Evolutionary conservation across 2,329 filamentous ascomycete species (phyloP).

Genomic region (Aureobasidium pullulans): DNA sequence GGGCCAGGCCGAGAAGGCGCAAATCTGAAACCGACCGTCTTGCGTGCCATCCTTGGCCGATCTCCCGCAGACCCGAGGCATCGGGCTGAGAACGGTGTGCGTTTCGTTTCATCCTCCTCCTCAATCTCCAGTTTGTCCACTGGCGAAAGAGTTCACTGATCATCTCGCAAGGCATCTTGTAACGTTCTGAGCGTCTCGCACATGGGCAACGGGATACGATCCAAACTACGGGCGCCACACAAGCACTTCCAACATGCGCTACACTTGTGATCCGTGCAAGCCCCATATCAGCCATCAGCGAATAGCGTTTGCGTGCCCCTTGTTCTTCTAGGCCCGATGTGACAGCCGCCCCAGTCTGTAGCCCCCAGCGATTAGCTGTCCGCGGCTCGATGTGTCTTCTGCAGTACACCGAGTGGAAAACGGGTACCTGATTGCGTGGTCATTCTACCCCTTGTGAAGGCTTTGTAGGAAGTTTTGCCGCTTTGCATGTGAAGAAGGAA

Average conservation of each 20-base stretch:
- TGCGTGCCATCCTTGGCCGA: background rate
- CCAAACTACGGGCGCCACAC: background rate
- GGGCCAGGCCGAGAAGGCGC: background rate
- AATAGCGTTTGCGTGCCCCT: conserved; percentile 7
- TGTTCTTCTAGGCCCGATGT: conserved; percentile 9
- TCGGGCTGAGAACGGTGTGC: background rate
- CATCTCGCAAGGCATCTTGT: background rate
- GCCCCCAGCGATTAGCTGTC: background rate
- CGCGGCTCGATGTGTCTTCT: conserved; percentile 3
- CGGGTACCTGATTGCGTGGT: conserved; percentile 12
- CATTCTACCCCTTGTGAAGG: background rate
- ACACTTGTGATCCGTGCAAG: conserved; percentile 7
- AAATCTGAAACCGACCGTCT: conserved; percentile 3
- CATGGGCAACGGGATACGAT: background rate
- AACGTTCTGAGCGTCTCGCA: background rate
- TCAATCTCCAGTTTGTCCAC: background rate
- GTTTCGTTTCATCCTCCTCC: background rate
- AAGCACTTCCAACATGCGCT: conserved; percentile 2
- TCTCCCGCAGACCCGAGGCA: background rate
- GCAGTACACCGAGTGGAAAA: background rate
- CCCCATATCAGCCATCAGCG: conserved; percentile 1
- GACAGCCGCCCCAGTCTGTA: conserved; percentile 4
- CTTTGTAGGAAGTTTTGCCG: conserved; percentile 7
- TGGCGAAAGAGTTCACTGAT: background rate
- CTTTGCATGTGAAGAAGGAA: conserved; percentile 7